Base-by-base conservation (phyloP, 805 yeast species). In the Kuraishia floccosa region DNA sequence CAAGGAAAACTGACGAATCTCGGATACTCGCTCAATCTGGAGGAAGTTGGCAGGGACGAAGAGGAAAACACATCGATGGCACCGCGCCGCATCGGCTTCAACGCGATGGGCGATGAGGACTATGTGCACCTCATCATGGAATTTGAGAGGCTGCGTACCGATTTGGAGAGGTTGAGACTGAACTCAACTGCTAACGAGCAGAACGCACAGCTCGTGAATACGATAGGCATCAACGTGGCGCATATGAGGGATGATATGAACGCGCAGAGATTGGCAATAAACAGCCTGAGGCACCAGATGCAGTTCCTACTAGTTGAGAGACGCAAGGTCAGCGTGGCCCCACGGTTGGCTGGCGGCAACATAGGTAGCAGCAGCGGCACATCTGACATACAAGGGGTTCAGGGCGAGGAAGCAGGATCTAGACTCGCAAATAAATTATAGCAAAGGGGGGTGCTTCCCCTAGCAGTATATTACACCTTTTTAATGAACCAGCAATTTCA, bases 1-100 rank as follows among this genome's bases (percentile, higher is more conserved):
- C 72, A 63, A 33, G 76, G 76, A 0, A 65, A 58, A 39, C 47
- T 68, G 14, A 61, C 71, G 1, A 69, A 68, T 39, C 41, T 68
- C 14, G 76, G 76, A 0, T 65, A 63, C 39, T 51, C 57, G 23
- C 58, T 64, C 30, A 59, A 61, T 3, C 38, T 66, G 7, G 72
- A 68, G 41, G 76, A 68, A 36, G 55, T 68, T 3, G 30, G 34
- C 31, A n/a, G n/a, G n/a, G n/a, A n/a, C n/a, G n/a, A n/a, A n/a
- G n/a, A 13, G 15, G 12, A 9, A 11, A 19, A 10, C 22, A 19
- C 22, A 10, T 19, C 22, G 22, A 7, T 10, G 22, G n/a, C 23
- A 17, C 10, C 18, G 14, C 22, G n/a, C 35, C 14, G 26, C 16
- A 7, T 10, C 17, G 16, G 39, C 6, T 33, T 36, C 25, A 39